Percentiles rank a stretch among this genome's conserved stretches.
Evolutionary conservation across 140 eudicot species (phyloP).

Genomic region (Cichorium intybus): DNA sequence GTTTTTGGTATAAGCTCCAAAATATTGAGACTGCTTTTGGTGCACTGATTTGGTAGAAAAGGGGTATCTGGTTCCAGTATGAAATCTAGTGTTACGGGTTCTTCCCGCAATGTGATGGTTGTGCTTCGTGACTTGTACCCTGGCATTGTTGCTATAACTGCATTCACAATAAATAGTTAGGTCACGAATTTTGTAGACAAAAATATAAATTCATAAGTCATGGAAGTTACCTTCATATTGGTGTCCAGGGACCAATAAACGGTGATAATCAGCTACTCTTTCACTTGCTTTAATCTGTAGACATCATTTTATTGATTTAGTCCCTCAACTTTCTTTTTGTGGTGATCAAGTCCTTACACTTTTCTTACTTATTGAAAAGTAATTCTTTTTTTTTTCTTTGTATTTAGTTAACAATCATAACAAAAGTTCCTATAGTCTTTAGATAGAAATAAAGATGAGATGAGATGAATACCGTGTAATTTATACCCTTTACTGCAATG

Average conservation of each 20-base stretch:
- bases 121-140: slow-evolving; percentile 76
- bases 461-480: slow-evolving; percentile 56
- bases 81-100: slow-evolving; percentile 62
- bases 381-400: too few species aligned
- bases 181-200: neutral
- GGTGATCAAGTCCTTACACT: too few species aligned
- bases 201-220: neutral
- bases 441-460: neutral
- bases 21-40: slow-evolving; percentile 27
- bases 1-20: slow-evolving; percentile 39
- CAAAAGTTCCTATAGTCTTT: too few species aligned
- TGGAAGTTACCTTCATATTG: slow-evolving; percentile 65
- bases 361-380: too few species aligned
- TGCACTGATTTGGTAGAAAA: slow-evolving; percentile 27
- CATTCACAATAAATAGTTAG: slow-evolving; percentile 6
- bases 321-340: too few species aligned
- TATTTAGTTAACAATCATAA: too few species aligned
- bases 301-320: neutral
- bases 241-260: slow-evolving; percentile 70
- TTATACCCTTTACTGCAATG: slow-evolving; percentile 66
- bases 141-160: slow-evolving; percentile 75
- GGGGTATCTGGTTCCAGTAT: slow-evolving; percentile 59
- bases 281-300: slow-evolving; percentile 66
- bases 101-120: slow-evolving; percentile 46
- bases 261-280: slow-evolving; percentile 78